phyloP scores from a whole-genome alignment of 108 stramenopile genomes.

The Epithemia pelagica region DNA sequence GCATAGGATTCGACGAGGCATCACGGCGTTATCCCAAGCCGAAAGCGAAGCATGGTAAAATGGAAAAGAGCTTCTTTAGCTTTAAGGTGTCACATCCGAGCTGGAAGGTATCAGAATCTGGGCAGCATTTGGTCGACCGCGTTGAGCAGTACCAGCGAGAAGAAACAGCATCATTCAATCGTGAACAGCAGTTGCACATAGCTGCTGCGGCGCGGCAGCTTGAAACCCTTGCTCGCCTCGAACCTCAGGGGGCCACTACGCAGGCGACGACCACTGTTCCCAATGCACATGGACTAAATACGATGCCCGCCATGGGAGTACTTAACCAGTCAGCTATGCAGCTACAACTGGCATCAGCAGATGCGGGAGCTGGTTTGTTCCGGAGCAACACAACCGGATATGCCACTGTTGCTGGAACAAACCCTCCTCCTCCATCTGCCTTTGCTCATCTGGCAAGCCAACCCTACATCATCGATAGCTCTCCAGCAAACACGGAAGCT shows the following conservation, averaged over 20 bases:
- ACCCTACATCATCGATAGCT: background rate
- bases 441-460: background rate
- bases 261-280: background rate
- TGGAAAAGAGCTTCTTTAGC: slow-evolving; percentile 77
- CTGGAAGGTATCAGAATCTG: slow-evolving; percentile 57
- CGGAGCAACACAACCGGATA: slow-evolving; percentile 2
- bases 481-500: background rate
- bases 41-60: slow-evolving; percentile 64
- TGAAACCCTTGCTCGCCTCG: slow-evolving; percentile 54
- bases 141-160: slow-evolving; percentile 47
- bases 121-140: slow-evolving; percentile 44
- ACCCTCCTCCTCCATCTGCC: background rate
- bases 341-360: background rate
- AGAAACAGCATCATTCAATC: slow-evolving; percentile 37
- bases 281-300: background rate
- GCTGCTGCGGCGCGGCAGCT: slow-evolving; percentile 74
- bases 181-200: slow-evolving; percentile 67
- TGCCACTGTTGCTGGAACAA: background rate
- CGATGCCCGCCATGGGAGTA: background rate
- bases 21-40: slow-evolving; percentile 38
- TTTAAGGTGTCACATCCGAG: slow-evolving; percentile 59
- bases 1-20: slow-evolving; percentile 26
- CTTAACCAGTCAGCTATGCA: background rate
- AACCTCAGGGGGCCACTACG: slow-evolving; percentile 33
- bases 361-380: slow-evolving; percentile 21